Evolutionary conservation across 2,329 filamentous ascomycete genomes (phyloP).

Genomic region (Phaeosphaeriaceae sp.): DNA sequence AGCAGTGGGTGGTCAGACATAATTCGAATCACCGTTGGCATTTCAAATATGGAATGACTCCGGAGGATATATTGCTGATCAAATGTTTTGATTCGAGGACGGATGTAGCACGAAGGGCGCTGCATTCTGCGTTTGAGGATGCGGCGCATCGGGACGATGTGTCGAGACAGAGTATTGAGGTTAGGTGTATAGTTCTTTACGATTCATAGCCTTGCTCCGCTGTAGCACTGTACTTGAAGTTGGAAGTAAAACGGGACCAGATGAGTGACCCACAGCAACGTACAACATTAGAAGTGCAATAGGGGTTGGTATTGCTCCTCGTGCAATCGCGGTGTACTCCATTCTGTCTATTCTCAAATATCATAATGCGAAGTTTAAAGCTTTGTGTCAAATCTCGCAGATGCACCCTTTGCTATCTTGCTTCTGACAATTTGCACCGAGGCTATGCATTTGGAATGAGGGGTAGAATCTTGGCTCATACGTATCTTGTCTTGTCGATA

Average conservation of each 20-base stretch:
- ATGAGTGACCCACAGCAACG: no score
- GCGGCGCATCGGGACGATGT: conserved; percentile 13
- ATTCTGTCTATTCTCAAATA: no score
- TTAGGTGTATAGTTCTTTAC: conserved; percentile 30
- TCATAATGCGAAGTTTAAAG: no score
- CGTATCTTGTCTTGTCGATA: conserved; percentile 1
- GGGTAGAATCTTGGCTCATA: conserved; percentile 3
- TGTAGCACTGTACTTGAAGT: no score
- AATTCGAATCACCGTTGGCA: conserved; percentile 30
- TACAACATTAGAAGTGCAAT: no score
- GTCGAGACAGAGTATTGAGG: conserved; percentile 33
- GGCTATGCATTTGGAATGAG: background rate
- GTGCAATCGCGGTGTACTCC: no score
- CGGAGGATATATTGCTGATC: conserved; percentile 32
- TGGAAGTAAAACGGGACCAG: no score
- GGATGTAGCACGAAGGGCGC: conserved; percentile 23
- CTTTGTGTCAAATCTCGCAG: no score
- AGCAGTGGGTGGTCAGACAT: conserved; percentile 28
- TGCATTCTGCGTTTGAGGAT: conserved; percentile 36
- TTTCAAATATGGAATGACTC: conserved; percentile 27
- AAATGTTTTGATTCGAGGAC: conserved; percentile 34
- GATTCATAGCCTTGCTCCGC: conserved; percentile 8
- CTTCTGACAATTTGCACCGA: no score
- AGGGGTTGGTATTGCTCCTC: no score
- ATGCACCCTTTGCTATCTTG: no score